A percentile compares a stretch with the other conserved stretches of the same genome.
These are phyloP conservation scores for Durusdinium trenchii DNA, from an alignment of 73 alveolate species.

Conservation along the genomic window DNA sequence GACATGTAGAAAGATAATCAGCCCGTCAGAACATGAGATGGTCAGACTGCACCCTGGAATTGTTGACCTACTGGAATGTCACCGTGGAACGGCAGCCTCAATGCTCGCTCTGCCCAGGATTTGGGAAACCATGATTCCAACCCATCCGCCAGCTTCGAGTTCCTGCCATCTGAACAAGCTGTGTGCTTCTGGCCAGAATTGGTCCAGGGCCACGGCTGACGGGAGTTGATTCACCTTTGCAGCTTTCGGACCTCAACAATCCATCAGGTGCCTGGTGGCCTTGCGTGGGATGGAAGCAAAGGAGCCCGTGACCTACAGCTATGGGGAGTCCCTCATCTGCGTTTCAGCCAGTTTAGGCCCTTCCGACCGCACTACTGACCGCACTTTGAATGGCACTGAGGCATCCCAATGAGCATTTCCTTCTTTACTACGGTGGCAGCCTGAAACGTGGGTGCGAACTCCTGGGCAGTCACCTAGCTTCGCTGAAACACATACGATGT, in stretches of 20 bases:
- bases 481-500: no score
- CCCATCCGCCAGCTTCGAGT: conserved; percentile 76
- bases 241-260: no score
- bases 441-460: no score
- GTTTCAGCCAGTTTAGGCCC: neutral
- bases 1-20: neutral
- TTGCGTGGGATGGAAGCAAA: conserved; percentile 29
- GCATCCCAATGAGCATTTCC: conserved; percentile 72
- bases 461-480: no score
- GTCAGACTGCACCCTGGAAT: no score
- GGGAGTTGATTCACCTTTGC: no score
- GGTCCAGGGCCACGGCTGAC: no score
- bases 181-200: conserved; percentile 35
- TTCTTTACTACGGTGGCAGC: conserved; percentile 35
- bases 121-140: conserved; percentile 58
- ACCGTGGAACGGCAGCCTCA: no score
- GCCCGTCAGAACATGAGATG: neutral
- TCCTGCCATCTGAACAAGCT: conserved; percentile 2
- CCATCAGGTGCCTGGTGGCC: conserved; percentile 48
- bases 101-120: neutral
- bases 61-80: no score
- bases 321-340: conserved; percentile 47
- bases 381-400: neutral
- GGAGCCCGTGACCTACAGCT: conserved; percentile 33
- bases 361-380: neutral